phyloP scores from a whole-genome alignment of 345 rosid genomes.

The Brassica rapa region DNA sequence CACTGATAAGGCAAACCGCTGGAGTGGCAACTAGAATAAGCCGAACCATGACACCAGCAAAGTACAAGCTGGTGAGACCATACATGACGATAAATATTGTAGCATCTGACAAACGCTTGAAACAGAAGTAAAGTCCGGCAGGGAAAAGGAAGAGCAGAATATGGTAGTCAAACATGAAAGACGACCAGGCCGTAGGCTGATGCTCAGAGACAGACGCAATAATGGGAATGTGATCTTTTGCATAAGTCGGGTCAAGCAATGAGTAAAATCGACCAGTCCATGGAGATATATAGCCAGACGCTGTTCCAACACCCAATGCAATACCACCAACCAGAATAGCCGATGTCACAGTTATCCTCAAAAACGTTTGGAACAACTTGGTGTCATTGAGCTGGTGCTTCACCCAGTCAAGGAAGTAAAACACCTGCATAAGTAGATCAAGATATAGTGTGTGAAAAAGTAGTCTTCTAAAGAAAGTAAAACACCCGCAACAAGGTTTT shows the following conservation, averaged over 20 bases:
- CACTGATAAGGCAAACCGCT: slow-evolving; percentile 93
- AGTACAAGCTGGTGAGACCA: slow-evolving; percentile 98
- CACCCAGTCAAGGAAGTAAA: slow-evolving; percentile 95
- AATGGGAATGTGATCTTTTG: slow-evolving; percentile 97
- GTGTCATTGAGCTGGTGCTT: slow-evolving; percentile 79
- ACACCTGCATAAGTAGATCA: slow-evolving; percentile 55
- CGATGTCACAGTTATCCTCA: slow-evolving; percentile 78
- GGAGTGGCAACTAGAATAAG: slow-evolving; percentile 97
- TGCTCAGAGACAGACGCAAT: slow-evolving; percentile 99
- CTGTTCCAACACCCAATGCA: slow-evolving; percentile 87
- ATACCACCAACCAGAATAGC: slow-evolving; percentile 69
- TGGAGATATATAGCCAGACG: slow-evolving; percentile 98
- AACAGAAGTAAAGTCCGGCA: slow-evolving; percentile 98
- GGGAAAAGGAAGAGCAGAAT: slow-evolving; percentile 98
- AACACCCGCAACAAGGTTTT: slow-evolving; percentile 4
- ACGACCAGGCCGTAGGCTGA: slow-evolving; percentile 99
- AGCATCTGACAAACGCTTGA: slow-evolving; percentile 93
- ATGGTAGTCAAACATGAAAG: slow-evolving; percentile 98
- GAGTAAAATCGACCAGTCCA: slow-evolving; percentile 99
- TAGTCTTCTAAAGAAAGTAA: background rate
- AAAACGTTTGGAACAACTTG: slow-evolving; percentile 82
- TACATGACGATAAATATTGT: slow-evolving; percentile 97
- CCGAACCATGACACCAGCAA: slow-evolving; percentile 99
- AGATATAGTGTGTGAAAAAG: background rate
- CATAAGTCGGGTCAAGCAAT: slow-evolving; percentile 94